A percentile compares a stretch with the other conserved stretches of the same genome.
phyloP scores from a whole-genome alignment of 371 early-diverging fungal species.

The Actinomortierella wolfii region DNA sequence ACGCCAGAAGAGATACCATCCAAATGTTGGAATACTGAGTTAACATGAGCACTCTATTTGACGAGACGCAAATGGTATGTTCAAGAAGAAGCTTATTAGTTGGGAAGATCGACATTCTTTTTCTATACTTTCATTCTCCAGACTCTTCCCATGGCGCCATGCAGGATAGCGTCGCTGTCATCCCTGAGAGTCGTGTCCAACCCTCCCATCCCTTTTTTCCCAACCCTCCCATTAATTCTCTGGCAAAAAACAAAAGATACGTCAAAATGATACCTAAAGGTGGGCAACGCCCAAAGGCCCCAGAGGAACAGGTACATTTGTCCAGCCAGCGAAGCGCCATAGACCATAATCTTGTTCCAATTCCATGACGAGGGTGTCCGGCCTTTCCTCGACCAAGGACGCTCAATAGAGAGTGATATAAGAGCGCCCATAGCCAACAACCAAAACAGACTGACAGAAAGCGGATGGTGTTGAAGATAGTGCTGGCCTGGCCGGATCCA shows the following conservation, averaged over 20 bases:
- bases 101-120: not conserved
- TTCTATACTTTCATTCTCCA: not conserved
- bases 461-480: constrained; percentile 17
- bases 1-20: constrained; percentile 39
- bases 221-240: too few relatives aligned
- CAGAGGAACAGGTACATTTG: constrained; percentile 43
- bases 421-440: constrained; percentile 17
- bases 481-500: constrained; percentile 19
- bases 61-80: too few relatives aligned
- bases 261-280: constrained; percentile 41
- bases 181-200: too few relatives aligned
- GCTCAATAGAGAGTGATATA: constrained; percentile 23
- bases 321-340: constrained; percentile 31
- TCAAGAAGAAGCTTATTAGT: not conserved
- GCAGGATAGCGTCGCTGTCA: too few relatives aligned
- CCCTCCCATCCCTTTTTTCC: too few relatives aligned
- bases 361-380: not conserved
- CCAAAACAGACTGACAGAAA: constrained; percentile 23
- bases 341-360: constrained; percentile 40
- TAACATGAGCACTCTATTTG: constrained; percentile 46
- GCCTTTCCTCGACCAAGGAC: constrained; percentile 26
- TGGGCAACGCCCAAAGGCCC: constrained; percentile 34
- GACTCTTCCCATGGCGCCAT: not conserved
- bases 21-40: constrained; percentile 47
- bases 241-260: too few relatives aligned